Evolutionary conservation across 352 stramenopile species (phyloP).

Genomic region (Pythium aquatile): DNA sequence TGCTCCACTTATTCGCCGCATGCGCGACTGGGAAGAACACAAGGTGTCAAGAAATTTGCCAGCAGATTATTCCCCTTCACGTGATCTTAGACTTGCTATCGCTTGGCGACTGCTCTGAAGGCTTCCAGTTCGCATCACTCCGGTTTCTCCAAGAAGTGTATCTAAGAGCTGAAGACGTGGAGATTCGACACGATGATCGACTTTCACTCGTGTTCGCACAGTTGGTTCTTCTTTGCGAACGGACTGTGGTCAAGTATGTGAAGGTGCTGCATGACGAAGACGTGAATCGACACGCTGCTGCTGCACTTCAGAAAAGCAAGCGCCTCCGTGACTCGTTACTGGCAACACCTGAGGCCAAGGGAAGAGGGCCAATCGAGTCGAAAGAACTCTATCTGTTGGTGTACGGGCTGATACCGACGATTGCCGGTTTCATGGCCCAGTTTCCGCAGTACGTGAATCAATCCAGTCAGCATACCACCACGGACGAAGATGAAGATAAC

Average conservation of each 20-base stretch:
- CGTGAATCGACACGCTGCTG: constrained; percentile 37
- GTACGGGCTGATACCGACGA: constrained; percentile 38
- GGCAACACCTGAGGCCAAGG: constrained; percentile 9
- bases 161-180: constrained; percentile 54
- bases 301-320: constrained; percentile 50
- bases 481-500: not conserved
- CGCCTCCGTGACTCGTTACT: constrained; percentile 8
- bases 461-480: not conserved
- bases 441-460: constrained; percentile 30
- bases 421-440: constrained; percentile 55
- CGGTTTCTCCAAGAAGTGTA: constrained; percentile 61
- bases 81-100: constrained; percentile 42
- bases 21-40: constrained; percentile 63
- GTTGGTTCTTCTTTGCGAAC: constrained; percentile 35
- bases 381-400: constrained; percentile 41
- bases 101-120: constrained; percentile 44
- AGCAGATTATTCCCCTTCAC: constrained; percentile 54
- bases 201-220: constrained; percentile 35
- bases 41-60: constrained; percentile 61
- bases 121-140: constrained; percentile 47
- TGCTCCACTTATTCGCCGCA: constrained; percentile 61
- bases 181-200: constrained; percentile 41
- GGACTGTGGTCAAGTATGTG: constrained; percentile 35
- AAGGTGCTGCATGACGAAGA: constrained; percentile 44
- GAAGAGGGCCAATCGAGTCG: constrained; percentile 34